Base-by-base conservation (phyloP, 2,329 filamentous ascomycete genomes). In the Colletotrichum sp. region DNA sequence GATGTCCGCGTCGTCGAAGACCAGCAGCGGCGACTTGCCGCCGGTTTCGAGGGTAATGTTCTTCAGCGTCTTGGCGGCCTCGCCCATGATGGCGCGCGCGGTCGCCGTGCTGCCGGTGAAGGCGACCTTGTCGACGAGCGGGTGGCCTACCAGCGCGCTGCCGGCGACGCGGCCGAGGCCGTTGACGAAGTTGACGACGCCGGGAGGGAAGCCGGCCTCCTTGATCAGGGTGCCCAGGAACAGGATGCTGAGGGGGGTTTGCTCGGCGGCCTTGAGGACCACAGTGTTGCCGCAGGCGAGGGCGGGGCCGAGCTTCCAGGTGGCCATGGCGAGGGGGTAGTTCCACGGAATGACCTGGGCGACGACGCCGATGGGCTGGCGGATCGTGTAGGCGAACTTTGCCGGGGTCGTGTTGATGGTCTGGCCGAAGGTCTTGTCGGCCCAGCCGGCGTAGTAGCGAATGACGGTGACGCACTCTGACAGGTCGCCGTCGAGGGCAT, bases 261-360 rank as follows among this genome's bases (percentile, higher is more conserved):
- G 92, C 81, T 94, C 92, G 13, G 92, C 91, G 10, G 92, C 89
- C 85, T 94, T 94, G 52, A 94, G 84, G 43, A 94, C 86, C 18
- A 94, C 83, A 6, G 90, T 90, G 82, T 93, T 93, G 71, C 92
- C 92, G 72, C 90, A 90, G 18, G 92, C 92, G 30, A 94, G 82
- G 18, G 92, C 92, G 28, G 95, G 95, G 26, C 93, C 95, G 5
- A 96, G 88, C 81, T 96, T 96, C 94, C 94, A 96, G 3, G 91
- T 63, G 5, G 69, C 68, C 69, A 72, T 75, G 85, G 79, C 79
- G 12, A 86, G 78, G 4, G 93, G 93, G 77, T 91, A 94, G 82
- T 96, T 95, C 93, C 94, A 95, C 28, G 94, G 93, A 63, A 95
- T 95, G 77, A 96, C 95, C 82, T 90, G 88, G 2, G 89, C 94